Evolutionary conservation across 495 filamentous ascomycete genomes (phyloP).

Genomic region (Penicillium herquei): DNA sequence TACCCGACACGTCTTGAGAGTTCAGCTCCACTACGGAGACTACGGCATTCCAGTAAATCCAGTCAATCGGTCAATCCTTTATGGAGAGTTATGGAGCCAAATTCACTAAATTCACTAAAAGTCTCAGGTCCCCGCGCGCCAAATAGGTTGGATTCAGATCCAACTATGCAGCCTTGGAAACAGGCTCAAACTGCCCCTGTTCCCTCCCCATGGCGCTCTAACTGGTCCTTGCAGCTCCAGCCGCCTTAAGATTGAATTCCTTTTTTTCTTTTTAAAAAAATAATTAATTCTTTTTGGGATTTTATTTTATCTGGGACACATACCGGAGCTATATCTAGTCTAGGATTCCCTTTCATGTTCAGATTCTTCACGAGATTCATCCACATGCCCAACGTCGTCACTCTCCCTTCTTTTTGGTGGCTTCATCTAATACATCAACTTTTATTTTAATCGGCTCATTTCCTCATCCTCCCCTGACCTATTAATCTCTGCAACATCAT

Average conservation of each 20-base stretch:
- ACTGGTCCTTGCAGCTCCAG: slow-evolving; percentile 28
- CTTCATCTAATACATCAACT: not conserved
- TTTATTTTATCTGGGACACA: slow-evolving; percentile 20
- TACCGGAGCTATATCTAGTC: slow-evolving; percentile 35
- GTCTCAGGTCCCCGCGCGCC: slow-evolving; percentile 23
- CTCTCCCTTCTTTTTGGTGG: slow-evolving; percentile 17
- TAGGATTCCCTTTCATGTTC: slow-evolving; percentile 18
- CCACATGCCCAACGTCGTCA: slow-evolving; percentile 37
- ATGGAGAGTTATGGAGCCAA: not conserved
- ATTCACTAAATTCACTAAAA: slow-evolving; percentile 14
- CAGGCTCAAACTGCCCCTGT: slow-evolving; percentile 11
- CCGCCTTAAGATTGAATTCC: slow-evolving; percentile 5
- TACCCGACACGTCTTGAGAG: not conserved
- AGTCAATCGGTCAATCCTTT: too few relatives aligned
- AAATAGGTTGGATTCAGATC: slow-evolving; percentile 29
- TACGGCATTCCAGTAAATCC: too few relatives aligned
- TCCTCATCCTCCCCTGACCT: not conserved
- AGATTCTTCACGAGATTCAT: slow-evolving; percentile 41
- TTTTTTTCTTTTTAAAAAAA: not conserved
- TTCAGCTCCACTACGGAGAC: too few relatives aligned
- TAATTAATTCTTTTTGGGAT: not conserved
- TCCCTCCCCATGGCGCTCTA: slow-evolving; percentile 7
- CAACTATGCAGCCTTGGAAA: slow-evolving; percentile 24
- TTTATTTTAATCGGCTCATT: not conserved
- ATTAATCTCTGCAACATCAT: not conserved